These are phyloP conservation scores for Yarrowia sp. DNA, from an alignment of 805 yeast species.

Conservation along the genomic window DNA sequence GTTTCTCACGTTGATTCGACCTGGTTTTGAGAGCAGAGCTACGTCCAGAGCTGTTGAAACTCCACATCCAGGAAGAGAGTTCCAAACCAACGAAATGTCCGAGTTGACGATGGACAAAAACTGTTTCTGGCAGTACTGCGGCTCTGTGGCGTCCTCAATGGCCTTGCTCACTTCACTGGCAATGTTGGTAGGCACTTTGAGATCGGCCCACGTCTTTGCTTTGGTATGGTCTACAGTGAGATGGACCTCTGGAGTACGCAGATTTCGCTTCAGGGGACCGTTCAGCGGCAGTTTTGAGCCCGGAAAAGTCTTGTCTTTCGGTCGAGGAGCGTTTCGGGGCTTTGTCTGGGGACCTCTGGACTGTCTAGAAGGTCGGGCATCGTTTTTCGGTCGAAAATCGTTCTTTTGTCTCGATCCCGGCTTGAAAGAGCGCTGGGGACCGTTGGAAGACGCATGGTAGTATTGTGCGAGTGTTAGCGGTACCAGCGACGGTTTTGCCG, in stretches of 20 bases:
- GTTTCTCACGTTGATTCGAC: neutral
- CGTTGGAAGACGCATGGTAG: neutral
- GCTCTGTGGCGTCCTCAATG: neutral
- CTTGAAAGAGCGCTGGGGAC: neutral
- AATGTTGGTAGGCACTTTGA: neutral
- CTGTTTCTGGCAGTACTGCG: neutral
- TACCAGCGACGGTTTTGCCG: neutral
- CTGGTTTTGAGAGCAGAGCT: neutral
- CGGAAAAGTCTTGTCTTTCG: neutral
- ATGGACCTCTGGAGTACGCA: neutral
- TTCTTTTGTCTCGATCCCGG: neutral
- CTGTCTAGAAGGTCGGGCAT: neutral
- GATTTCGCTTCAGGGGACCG: neutral
- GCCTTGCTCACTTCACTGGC: neutral
- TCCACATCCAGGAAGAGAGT: constrained; percentile 14
- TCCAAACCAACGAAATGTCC: constrained; percentile 7
- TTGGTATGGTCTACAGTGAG: constrained; percentile 8
- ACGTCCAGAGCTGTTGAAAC: constrained; percentile 7
- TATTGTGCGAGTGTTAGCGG: neutral
- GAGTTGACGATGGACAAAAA: constrained; percentile 11
- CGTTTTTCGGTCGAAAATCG: neutral
- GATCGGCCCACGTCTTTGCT: constrained; percentile 2
- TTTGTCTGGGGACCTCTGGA: neutral
- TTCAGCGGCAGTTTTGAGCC: neutral
- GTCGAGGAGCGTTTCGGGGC: constrained; percentile 9